Evolutionary conservation across 202 grass and related monocot genomes (phyloP).

Genomic region (Panicum hallii): DNA sequence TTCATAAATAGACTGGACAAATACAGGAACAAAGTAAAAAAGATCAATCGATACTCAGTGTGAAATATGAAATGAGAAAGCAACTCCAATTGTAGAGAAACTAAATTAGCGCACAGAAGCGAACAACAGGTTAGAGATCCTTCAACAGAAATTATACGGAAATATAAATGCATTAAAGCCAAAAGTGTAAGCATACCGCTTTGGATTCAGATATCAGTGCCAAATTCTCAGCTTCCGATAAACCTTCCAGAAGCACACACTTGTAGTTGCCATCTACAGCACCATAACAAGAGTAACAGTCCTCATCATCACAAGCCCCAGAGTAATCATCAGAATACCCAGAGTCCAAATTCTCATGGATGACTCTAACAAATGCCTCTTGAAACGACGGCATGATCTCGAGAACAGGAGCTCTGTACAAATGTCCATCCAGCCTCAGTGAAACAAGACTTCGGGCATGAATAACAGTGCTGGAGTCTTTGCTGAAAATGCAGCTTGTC

Average conservation of each 20-base stretch:
- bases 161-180: not conserved
- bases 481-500: not conserved
- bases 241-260: not conserved
- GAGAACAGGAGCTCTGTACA: not conserved
- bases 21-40: not conserved
- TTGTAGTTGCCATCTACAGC: not conserved
- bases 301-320: not conserved
- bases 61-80: not conserved
- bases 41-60: not conserved
- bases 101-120: not conserved
- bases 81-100: not conserved
- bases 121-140: not conserved
- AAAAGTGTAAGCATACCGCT: not conserved
- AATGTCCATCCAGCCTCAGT: not conserved
- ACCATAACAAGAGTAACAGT: not conserved
- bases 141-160: not conserved
- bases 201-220: not conserved
- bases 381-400: not conserved
- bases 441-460: not conserved
- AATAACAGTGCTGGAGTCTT: not conserved
- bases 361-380: not conserved
- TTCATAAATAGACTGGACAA: not conserved
- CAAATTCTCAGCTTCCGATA: not conserved
- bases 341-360: not conserved
- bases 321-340: not conserved